Conservation (phyloP, 1,284 basidiomycete genomes). For the Anthracocystis setariae region DNA sequence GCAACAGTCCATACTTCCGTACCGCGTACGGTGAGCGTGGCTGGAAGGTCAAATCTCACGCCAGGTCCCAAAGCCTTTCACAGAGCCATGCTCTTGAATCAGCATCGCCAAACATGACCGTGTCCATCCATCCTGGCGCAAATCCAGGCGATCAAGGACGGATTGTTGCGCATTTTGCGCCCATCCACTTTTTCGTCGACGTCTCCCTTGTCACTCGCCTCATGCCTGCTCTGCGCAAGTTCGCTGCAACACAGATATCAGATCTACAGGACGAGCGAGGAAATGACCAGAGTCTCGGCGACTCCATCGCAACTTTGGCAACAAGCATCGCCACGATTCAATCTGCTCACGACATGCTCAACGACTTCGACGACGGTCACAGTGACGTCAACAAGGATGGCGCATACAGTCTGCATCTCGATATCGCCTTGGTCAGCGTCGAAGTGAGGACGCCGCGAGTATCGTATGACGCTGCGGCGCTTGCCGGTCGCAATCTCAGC, state of each 20-base stretch:
- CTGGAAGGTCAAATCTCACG: constrained; percentile 45
- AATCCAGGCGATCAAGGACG: constrained; percentile 3
- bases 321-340: constrained; percentile 34
- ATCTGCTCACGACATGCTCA: constrained; percentile 20
- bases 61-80: constrained; percentile 1
- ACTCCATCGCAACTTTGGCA: constrained; percentile 39
- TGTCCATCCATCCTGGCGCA: neutral
- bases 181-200: constrained; percentile 53
- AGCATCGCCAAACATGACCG: neutral
- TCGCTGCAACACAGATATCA: constrained; percentile 21
- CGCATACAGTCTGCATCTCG: constrained; percentile 19
- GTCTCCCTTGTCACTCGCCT: constrained; percentile 44
- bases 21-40: constrained; percentile 46
- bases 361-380: neutral
- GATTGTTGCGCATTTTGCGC: constrained; percentile 20
- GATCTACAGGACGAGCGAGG: constrained; percentile 6
- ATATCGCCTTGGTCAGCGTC: constrained; percentile 30
- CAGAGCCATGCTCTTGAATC: constrained; percentile 4
- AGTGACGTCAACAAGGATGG: neutral
- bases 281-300: constrained; percentile 7
- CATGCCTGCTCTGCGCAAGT: constrained; percentile 38
- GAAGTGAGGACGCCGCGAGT: constrained; percentile 46
- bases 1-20: constrained; percentile 27
- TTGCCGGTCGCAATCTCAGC: constrained; percentile 16
- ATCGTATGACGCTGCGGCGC: constrained; percentile 18